Base-by-base conservation (phyloP, 139 green algal species). In the Trebouxia sp. region DNA sequence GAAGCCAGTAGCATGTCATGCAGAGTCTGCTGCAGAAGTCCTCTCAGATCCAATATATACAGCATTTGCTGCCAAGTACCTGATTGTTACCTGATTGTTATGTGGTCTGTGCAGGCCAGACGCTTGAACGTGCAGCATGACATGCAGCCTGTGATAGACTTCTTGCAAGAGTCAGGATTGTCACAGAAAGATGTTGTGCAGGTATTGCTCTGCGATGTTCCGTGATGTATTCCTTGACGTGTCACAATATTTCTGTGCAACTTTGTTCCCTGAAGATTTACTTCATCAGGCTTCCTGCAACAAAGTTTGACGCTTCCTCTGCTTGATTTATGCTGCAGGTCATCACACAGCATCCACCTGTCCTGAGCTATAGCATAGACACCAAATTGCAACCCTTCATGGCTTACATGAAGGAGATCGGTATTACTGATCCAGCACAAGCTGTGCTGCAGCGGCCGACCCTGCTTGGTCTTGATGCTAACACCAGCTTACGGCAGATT, bases 401-500 rank as follows among this genome's bases (percentile, higher is more conserved):
- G 55, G 74, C 86, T 0, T 96, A 90, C 83, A 41, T 92, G 9
- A 65, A 56, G 5, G 55, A 39, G 24, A 83, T 84, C 37, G 80
- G 65, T 51, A 85, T 86, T 35, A 39, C 24, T 7, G 45, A 65
- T 15, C 81, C 88, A 48, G 79, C 32, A 26, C 74, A 72, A 14
- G 84, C 87, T 17, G 70, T 94, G 14, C 30, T 84, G 12, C 56
- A 76, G 53, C 84, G 93, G 75, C 93, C 93, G 0, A 90, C 81
- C 20, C 30, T 97, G 22, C 82, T 96, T 32, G 93, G 93, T 0
- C 81, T 97, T 43, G 80, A 93, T 24, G 87, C 90, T 47, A 79
- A 92, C 48, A 80, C 76, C 0, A 90, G 87, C 78, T 75, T 95
- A 69, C 45, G 78, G 10, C 75, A 76, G 26, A 89, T 92, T 48